phyloP scores from a whole-genome alignment of 2,329 filamentous ascomycete species.

The Pestalotiopsis sp. region DNA sequence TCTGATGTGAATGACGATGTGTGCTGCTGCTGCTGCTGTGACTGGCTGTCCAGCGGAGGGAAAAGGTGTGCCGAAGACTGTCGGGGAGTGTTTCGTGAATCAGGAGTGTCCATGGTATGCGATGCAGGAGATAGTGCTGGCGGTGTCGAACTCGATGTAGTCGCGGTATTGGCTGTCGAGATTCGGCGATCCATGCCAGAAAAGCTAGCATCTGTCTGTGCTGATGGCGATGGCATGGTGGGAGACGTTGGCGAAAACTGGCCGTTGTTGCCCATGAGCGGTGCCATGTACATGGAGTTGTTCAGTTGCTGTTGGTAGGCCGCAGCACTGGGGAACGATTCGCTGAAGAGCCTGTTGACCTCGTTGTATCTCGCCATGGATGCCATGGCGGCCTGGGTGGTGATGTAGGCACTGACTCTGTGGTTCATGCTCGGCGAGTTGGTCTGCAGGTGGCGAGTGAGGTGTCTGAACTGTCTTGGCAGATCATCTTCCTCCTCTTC shows the following conservation, averaged over 20 bases:
- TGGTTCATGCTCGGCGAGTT: slow-evolving; percentile 63
- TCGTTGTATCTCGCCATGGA: slow-evolving; percentile 46
- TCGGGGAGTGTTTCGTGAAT: slow-evolving; percentile 24
- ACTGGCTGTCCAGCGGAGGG: slow-evolving; percentile 22
- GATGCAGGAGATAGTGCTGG: slow-evolving; percentile 29
- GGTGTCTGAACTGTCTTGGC: slow-evolving; percentile 65
- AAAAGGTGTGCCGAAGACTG: slow-evolving; percentile 30
- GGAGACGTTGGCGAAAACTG: slow-evolving; percentile 19
- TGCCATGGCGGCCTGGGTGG: slow-evolving; percentile 45
- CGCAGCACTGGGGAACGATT: slow-evolving; percentile 45
- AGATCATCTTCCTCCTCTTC: slow-evolving; percentile 89
- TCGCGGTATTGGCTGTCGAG: slow-evolving; percentile 19
- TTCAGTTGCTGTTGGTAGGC: slow-evolving; percentile 32
- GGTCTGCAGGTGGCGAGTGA: slow-evolving; percentile 65
- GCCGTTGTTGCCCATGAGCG: slow-evolving; percentile 23
- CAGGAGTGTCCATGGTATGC: slow-evolving; percentile 20
- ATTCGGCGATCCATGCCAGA: slow-evolving; percentile 15
- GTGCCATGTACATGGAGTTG: slow-evolving; percentile 29
- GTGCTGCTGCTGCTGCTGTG: slow-evolving; percentile 26
- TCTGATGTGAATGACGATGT: slow-evolving; percentile 44
- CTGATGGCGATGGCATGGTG: slow-evolving; percentile 17
- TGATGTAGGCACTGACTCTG: slow-evolving; percentile 53
- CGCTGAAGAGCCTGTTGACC: slow-evolving; percentile 48
- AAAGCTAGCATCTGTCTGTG: background rate
- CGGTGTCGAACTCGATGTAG: slow-evolving; percentile 24